Percentiles rank a stretch among this genome's conserved stretches.
phyloP scores from a whole-genome alignment of 352 stramenopile genomes.

The Peronosclerospora sorghi region DNA sequence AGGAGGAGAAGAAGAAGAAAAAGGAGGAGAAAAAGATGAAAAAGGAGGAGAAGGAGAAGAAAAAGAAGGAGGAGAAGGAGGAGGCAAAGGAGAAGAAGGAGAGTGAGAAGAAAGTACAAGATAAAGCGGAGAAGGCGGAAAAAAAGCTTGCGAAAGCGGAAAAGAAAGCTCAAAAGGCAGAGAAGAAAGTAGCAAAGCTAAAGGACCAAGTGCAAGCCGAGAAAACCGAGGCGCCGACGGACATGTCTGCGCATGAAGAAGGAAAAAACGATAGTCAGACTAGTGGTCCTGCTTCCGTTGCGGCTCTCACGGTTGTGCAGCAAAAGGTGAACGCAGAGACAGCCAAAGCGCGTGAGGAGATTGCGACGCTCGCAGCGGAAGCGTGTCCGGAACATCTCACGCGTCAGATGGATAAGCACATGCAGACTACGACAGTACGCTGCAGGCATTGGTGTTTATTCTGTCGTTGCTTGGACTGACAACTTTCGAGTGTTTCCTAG shows the following conservation, averaged over 20 bases:
- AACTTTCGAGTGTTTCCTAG: constrained; percentile 13
- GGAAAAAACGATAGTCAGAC: constrained; percentile 27
- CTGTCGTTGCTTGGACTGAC: constrained; percentile 1
- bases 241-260: constrained; percentile 23
- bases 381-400: constrained; percentile 34
- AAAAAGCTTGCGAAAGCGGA: constrained; percentile 19
- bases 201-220: constrained; percentile 20
- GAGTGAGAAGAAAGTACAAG: constrained; percentile 8
- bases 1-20: constrained; percentile 12
- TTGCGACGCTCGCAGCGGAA: constrained; percentile 41
- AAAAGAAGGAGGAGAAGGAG: constrained; percentile 13
- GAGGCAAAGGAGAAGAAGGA: constrained; percentile 9
- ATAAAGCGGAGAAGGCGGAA: constrained; percentile 12
- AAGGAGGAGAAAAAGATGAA: constrained; percentile 10
- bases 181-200: constrained; percentile 11
- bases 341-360: constrained; percentile 45
- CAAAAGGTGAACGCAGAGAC: constrained; percentile 57
- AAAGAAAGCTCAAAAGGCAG: constrained; percentile 13
- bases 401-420: constrained; percentile 48
- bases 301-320: constrained; percentile 25
- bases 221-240: constrained; percentile 7
- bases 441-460: neutral
- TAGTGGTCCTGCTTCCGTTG: constrained; percentile 10
- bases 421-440: constrained; percentile 50
- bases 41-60: constrained; percentile 16